These are phyloP conservation scores for Tuber brumale DNA, from an alignment of 495 filamentous ascomycete genomes.

Conservation along the genomic window DNA sequence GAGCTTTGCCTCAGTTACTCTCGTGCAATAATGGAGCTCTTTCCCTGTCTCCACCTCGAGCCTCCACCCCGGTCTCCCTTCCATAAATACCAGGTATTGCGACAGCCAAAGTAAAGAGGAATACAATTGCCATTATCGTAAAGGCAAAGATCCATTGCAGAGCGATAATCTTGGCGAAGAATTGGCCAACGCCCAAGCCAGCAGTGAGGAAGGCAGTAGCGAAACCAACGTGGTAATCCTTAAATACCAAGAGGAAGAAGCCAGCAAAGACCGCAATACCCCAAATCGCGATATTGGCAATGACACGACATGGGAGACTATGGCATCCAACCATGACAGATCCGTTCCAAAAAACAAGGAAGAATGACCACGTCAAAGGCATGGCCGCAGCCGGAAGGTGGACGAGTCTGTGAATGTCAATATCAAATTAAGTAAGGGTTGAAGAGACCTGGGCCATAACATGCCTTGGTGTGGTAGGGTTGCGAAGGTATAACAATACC, in stretches of 20 bases:
- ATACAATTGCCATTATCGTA: conserved; percentile 66
- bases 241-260: conserved; percentile 61
- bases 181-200: conserved; percentile 69
- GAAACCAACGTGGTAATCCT: conserved; percentile 81
- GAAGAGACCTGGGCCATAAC: neutral
- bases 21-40: conserved; percentile 47
- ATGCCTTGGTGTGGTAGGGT: conserved; percentile 54
- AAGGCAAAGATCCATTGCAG: conserved; percentile 92
- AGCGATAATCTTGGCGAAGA: conserved; percentile 61
- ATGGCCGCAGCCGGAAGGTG: conserved; percentile 67
- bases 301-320: conserved; percentile 58
- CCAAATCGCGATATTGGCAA: conserved; percentile 85
- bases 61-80: conserved; percentile 46
- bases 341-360: conserved; percentile 80
- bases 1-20: conserved; percentile 8
- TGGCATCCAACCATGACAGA: conserved; percentile 63
- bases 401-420: conserved; percentile 48
- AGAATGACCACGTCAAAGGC: conserved; percentile 75
- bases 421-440: neutral
- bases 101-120: conserved; percentile 57
- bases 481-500: conserved; percentile 67
- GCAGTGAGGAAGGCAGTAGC: conserved; percentile 64
- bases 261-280: conserved; percentile 64
- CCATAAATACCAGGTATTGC: conserved; percentile 60
- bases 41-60: conserved; percentile 44